Evolutionary conservation across 257 asterid species (phyloP).

Genomic region (Fraxinus pennsylvanica): DNA sequence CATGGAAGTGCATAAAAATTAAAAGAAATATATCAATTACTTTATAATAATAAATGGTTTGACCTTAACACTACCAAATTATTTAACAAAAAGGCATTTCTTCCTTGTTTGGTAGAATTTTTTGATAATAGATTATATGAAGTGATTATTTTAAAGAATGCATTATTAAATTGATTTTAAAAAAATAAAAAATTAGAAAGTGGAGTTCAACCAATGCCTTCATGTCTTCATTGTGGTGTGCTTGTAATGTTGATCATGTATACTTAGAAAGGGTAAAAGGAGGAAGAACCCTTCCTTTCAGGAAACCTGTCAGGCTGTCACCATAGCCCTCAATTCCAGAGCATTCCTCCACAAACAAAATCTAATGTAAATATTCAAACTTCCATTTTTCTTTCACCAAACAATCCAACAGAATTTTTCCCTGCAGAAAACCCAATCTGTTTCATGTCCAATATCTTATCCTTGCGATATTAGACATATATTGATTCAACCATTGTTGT

Average conservation of each 20-base stretch:
- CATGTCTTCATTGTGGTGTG: not conserved
- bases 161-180: no score
- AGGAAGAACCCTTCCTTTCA: conserved; percentile 4
- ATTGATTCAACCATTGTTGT: conserved; percentile 1
- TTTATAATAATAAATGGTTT: no score
- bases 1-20: no score
- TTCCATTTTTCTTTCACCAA: not conserved
- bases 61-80: no score
- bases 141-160: no score
- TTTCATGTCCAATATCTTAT: not conserved
- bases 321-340: not conserved
- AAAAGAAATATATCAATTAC: no score
- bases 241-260: not conserved
- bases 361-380: not conserved
- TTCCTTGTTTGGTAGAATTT: no score
- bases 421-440: not conserved
- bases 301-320: not conserved
- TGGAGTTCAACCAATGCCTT: no score
- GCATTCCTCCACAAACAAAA: not conserved
- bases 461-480: not conserved
- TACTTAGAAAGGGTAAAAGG: not conserved
- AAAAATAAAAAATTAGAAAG: no score
- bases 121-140: no score
- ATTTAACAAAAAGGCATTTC: not conserved
- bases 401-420: not conserved